Evolutionary conservation across 2,329 filamentous ascomycete species (phyloP), one percentile per base, ranked within the genome.

Genomic region (Sporothrix mexicana): DNA sequence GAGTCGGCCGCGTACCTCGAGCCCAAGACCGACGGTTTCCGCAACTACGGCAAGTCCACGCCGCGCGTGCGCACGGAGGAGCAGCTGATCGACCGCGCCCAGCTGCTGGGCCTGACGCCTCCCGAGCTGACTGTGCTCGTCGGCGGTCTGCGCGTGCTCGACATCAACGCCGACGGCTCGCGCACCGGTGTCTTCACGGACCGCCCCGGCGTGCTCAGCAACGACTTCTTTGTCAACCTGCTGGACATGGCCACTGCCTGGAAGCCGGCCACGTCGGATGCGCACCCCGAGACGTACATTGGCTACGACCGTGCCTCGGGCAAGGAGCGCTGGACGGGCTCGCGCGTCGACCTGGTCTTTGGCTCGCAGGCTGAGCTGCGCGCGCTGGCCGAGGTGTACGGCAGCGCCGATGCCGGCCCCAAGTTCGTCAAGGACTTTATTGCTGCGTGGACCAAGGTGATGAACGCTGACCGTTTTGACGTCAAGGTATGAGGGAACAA

Each of bases 221-320:
- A 92, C 81, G 92, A 94, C 83, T 95, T 93, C 86, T 95, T 95
- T 79, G 87, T 93, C 81, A 94, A 94, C 83, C 85, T 95, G 1
- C 87, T 95, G 30, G 91, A 93, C 78, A 88, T 86, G 77, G 83
- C 82, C 80, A 92, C 87, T 7, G 84, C 82, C 25, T 94, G 92
- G 92, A 89, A 88, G 82, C 78, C 87, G n/a, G 82, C 81, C 71
- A 79, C 71, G 17, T 20, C 59, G 30, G 59, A 62, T 17, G 59
- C 17, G 9, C 57, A 85, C 69, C 62, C 82, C 47, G 91, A 93
- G 77, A 72, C 85, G 66, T 94, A 87, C 80, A 86, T 89, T 74
- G 92, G 90, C 49, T 78, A 82, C 15, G 90, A 93, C 82, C 89
- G 88, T 80, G 90, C 90, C 84, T 87, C 86, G 17, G 90, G 90